Evolutionary conservation across 352 stramenopile species (phyloP).

Genomic region (Elongisporangium prolatum): DNA sequence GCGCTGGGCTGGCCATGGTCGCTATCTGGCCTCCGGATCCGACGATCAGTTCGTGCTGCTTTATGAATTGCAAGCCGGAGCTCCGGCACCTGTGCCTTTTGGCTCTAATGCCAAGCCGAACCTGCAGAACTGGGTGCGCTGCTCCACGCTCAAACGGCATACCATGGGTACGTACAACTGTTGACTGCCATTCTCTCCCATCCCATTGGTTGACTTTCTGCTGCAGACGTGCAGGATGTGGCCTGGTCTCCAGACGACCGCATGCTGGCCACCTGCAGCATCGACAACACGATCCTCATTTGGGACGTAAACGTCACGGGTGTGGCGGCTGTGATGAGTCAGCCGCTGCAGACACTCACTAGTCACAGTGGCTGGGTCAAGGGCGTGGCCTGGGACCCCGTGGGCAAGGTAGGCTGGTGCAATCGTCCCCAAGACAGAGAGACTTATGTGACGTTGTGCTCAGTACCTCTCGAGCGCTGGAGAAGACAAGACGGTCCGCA

Average conservation of each 20-base stretch:
- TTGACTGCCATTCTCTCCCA: not conserved
- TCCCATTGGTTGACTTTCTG: not conserved
- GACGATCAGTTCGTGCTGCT: slow-evolving; percentile 84
- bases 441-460: not conserved
- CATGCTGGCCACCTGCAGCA: slow-evolving; percentile 85
- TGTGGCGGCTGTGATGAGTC: slow-evolving; percentile 64
- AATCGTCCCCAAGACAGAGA: not conserved
- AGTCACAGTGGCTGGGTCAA: slow-evolving; percentile 87
- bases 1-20: slow-evolving; percentile 71
- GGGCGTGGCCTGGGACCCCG: slow-evolving; percentile 81
- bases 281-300: slow-evolving; percentile 87
- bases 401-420: slow-evolving; percentile 52
- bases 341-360: slow-evolving; percentile 70
- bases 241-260: slow-evolving; percentile 86
- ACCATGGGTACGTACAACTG: slow-evolving; percentile 59
- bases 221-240: slow-evolving; percentile 76
- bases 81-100: slow-evolving; percentile 65
- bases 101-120: slow-evolving; percentile 74
- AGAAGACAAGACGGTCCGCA: slow-evolving; percentile 82
- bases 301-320: slow-evolving; percentile 66
- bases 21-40: slow-evolving; percentile 77
- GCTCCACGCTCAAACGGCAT: slow-evolving; percentile 75
- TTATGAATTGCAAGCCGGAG: slow-evolving; percentile 69
- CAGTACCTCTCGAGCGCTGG: slow-evolving; percentile 83
- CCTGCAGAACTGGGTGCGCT: slow-evolving; percentile 83